These are phyloP conservation scores for Eucalyptus sp. DNA, from an alignment of 345 rosid genomes.

Conservation along the genomic window DNA sequence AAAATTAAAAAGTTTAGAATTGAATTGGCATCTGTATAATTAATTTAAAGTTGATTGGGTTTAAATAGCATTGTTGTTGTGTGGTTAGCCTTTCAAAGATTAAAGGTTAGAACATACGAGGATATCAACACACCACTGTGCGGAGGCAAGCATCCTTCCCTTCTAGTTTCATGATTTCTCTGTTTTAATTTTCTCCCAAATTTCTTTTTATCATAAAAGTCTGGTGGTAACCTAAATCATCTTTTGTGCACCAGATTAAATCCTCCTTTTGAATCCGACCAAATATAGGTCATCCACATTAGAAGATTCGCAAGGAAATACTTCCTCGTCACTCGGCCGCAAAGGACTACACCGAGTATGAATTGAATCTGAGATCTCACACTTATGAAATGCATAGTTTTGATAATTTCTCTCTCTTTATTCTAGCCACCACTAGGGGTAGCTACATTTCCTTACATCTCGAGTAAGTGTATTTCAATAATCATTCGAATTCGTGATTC, in stretches of 20 bases:
- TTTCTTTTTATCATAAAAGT: accelerated
- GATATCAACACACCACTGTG: background rate
- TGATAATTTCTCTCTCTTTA: background rate
- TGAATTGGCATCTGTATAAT: accelerated
- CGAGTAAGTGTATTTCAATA: background rate
- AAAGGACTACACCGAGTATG: background rate
- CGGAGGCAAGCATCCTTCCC: background rate
- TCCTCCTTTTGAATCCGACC: background rate
- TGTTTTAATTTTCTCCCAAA: background rate
- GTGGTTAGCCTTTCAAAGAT: background rate
- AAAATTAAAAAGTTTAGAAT: background rate
- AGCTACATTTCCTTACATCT: background rate
- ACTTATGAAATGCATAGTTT: background rate
- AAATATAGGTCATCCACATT: background rate
- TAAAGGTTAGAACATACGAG: too few relatives aligned
- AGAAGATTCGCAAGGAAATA: background rate
- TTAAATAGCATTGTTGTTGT: background rate
- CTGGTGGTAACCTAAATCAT: background rate
- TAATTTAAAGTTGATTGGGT: accelerated
- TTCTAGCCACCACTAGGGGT: background rate
- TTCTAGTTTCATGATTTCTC: background rate
- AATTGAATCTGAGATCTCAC: background rate
- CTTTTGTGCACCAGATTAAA: background rate
- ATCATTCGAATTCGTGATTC: background rate
- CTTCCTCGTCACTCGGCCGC: background rate